Evolutionary conservation across 768 basidiomycete genomes (phyloP).

Genomic region (Pleurotus salmoneostramineus): DNA sequence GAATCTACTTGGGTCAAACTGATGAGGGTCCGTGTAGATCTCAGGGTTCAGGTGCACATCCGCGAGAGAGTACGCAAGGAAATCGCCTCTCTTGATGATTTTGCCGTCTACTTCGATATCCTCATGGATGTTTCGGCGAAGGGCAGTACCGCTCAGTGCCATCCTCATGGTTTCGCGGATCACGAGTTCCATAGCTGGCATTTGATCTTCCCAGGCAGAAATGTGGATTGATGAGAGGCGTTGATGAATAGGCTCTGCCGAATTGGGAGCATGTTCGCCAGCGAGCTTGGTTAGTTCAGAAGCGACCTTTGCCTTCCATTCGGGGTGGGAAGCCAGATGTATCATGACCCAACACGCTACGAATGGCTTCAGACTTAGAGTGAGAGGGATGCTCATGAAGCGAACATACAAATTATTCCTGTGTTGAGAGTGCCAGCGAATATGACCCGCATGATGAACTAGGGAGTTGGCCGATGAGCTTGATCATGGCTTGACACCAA

Average conservation of each 20-base stretch:
- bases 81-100: slow-evolving; percentile 26
- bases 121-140: slow-evolving; percentile 30
- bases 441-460: slow-evolving; percentile 28
- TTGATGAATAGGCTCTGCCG: slow-evolving; percentile 25
- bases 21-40: slow-evolving; percentile 28
- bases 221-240: slow-evolving; percentile 30
- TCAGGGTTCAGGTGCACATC: slow-evolving; percentile 30
- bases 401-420: slow-evolving; percentile 25
- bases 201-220: slow-evolving; percentile 34
- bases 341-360: slow-evolving; percentile 34
- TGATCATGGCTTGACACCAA: background rate
- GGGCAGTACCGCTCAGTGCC: slow-evolving; percentile 19
- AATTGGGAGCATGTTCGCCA: slow-evolving; percentile 21
- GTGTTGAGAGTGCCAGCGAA: slow-evolving; percentile 34
- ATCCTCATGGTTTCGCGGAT: slow-evolving; percentile 37
- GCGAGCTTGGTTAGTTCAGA: slow-evolving; percentile 26
- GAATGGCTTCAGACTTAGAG: background rate
- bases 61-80: slow-evolving; percentile 26
- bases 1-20: slow-evolving; percentile 32
- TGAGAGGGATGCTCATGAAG: background rate
- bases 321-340: slow-evolving; percentile 24
- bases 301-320: slow-evolving; percentile 28
- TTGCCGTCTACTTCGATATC: slow-evolving; percentile 23
- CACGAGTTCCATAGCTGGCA: slow-evolving; percentile 31
- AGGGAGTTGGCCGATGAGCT: background rate